Conservation (phyloP, 1,284 basidiomycete genomes). For the Pascua sp. region DNA sequence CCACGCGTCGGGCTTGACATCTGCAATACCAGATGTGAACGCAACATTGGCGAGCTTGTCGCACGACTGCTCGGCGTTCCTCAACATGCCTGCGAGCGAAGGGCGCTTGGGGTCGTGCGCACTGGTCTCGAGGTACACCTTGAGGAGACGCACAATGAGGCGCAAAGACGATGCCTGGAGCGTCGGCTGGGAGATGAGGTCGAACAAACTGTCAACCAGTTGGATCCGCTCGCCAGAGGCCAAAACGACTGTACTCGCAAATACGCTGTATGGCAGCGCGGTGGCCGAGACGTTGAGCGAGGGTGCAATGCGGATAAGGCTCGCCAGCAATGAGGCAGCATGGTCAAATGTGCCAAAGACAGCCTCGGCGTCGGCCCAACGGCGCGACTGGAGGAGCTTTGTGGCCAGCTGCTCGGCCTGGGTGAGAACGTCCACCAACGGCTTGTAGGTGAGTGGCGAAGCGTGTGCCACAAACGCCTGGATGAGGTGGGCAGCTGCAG, state of each 20-base stretch:
- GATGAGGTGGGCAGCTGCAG: conserved; percentile 29
- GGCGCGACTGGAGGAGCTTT: conserved; percentile 22
- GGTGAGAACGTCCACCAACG: conserved; percentile 36
- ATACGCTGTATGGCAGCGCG: conserved; percentile 29
- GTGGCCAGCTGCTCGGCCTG: conserved; percentile 26
- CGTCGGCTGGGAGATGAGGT: conserved; percentile 24
- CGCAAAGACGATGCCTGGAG: conserved; percentile 23
- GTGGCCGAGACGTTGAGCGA: conserved; percentile 15
- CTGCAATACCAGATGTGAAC: conserved; percentile 20
- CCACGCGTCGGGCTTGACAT: conserved; percentile 72
- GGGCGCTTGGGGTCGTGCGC: conserved; percentile 25
- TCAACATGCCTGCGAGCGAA: conserved; percentile 38
- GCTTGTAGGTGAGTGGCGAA: conserved; percentile 39
- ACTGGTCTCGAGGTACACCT: conserved; percentile 33
- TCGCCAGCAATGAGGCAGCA: conserved; percentile 27
- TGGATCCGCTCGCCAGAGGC: conserved; percentile 25
- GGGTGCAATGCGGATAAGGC: conserved; percentile 27
- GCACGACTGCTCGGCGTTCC: conserved; percentile 28
- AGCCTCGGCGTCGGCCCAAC: conserved; percentile 26
- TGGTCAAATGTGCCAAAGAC: conserved; percentile 31
- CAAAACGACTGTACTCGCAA: conserved; percentile 22
- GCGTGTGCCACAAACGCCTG: conserved; percentile 35
- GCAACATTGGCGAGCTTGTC: conserved; percentile 20
- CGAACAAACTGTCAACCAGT: conserved; percentile 36
- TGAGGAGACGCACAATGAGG: conserved; percentile 25